Base-by-base conservation (phyloP, 2,329 filamentous ascomycete species). In the Talaromyces islandicus region DNA sequence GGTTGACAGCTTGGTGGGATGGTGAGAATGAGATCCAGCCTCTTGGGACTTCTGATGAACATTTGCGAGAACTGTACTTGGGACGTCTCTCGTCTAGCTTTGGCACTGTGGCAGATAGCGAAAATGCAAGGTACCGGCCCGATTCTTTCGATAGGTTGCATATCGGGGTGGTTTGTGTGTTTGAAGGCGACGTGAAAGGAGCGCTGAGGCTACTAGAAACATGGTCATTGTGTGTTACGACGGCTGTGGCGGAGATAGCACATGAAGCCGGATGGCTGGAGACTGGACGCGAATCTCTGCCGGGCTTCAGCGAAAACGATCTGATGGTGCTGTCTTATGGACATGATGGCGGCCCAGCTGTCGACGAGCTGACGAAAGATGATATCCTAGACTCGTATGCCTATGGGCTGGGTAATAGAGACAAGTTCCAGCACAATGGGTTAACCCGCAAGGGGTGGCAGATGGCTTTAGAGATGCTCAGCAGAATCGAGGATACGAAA, bases 1-100 rank as follows among this genome's bases (percentile, higher is more conserved):
- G 88, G 1, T 78, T 97, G 55, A 87, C 92, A 32, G 87, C 89
- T 6, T 97, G 93, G 93, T 96, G 92, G 92, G 88, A 96, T 70
- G 91, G 94, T 62, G 84, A 85, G n/a, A 84, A 86, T 62, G 82
- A 87, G 10, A 78, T 80, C 14, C 76, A 78, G 1, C 65, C 75
- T 29, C 73, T 41, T 38, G 52, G 52, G 62, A 56, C 70, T 43
- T 70, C 77, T 7, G 78, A 83, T 61, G 74, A 81, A 12, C 79
- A 81, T 21, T 81, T 82, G n/a, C 77, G 83, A 7, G 83, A 88
- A 43, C 85, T 86, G 25, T 96, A 95, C 72, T 81, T 90, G 58
- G 85, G 87, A 61, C 88, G 91, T 24, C 78, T 97, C 21, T 82
- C 86, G 12, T 80, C 87, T 56, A 84, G 88, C 2, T 90, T 96